Base-by-base conservation (phyloP, 805 yeast species). In the Millerozyma acaciae region DNA sequence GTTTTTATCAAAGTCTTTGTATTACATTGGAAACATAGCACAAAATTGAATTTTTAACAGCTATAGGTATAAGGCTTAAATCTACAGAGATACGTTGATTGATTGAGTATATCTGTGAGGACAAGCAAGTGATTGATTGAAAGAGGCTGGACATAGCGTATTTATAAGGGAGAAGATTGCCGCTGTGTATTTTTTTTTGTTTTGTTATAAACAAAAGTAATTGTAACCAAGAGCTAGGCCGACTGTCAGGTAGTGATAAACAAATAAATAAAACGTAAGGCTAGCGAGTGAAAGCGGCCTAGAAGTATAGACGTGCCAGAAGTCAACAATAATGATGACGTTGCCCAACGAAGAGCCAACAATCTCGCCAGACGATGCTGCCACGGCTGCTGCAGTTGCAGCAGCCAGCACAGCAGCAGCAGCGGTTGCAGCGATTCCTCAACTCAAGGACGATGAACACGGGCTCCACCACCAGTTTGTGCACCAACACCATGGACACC, bases 371-470 rank as follows among this genome's bases (percentile, higher is more conserved):
- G 51, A 42, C 21, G 50, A 40, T 22, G 56, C 51, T 6, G 48
- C 49, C 13, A 50, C 47, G 7, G 52, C 50, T 6, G 55, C 51
- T 8, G 53, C 48, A 18, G 51, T 37, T 2, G 50, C 43, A 5
- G 51, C 51, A 9, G 45, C 40, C 16, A 35, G 37, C 26, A 38
- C 46, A 7, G 40, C 45, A 9, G 38, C 37, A 16, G 37, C 42
- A 9, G 45, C 45, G 12, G 47, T 40, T 3, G 43, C 43, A 17
- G 43, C 42, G 8, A 33, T 43, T 26, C 40, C 44, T 14, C 41
- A 33, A 18, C 30, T 42, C 28, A 42, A 42, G 29, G 46, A 42
- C 19, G 46, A 42, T 27, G 46, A 37, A 4, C 43, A 31, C 24
- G 32, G n/a, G 33, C 40, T 35, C 29, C 43, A 35, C 27, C 44